Evolutionary conservation across 2,329 filamentous ascomycete genomes (phyloP).

Genomic region (Microthyrium microscopicum): DNA sequence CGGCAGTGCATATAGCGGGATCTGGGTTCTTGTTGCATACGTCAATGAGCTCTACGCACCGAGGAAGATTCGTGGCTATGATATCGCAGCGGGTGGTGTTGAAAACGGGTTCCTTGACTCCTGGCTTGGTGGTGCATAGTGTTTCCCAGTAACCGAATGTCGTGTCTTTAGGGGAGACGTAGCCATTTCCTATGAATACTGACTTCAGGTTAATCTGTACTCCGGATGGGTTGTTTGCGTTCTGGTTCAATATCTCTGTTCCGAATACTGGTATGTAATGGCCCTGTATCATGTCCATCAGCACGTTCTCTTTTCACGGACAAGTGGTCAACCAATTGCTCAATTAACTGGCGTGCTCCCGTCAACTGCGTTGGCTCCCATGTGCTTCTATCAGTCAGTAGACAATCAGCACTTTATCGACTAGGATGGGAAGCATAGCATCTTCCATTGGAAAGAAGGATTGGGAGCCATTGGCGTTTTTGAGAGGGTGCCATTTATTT

Average conservation of each 20-base stretch:
- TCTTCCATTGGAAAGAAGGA: too few species aligned
- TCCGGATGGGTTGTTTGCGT: conserved; percentile 16
- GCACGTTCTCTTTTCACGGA: too few species aligned
- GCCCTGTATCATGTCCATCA: conserved; percentile 16
- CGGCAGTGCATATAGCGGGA: conserved; percentile 24
- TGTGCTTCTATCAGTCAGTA: conserved; percentile 4
- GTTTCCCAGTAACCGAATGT: conserved; percentile 30
- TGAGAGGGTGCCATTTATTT: too few species aligned
- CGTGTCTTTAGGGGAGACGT: conserved; percentile 25
- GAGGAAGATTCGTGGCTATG: conserved; percentile 28
- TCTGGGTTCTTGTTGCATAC: conserved; percentile 25
- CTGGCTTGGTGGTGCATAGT: conserved; percentile 29
- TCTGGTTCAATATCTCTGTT: conserved; percentile 28
- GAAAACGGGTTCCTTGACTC: conserved; percentile 28
- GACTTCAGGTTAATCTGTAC: conserved; percentile 26
- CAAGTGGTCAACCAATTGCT: too few species aligned
- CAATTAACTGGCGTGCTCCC: too few species aligned
- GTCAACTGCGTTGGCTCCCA: too few species aligned
- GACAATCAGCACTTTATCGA: background rate
- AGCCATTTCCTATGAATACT: conserved; percentile 31
- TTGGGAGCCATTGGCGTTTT: too few species aligned
- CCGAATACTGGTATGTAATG: conserved; percentile 31
- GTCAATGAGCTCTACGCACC: conserved; percentile 26
- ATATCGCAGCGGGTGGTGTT: conserved; percentile 27
- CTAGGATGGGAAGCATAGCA: background rate